Percentiles rank a stretch among this genome's conserved stretches.
Evolutionary conservation across 768 basidiomycete species (phyloP).

Genomic region (Pisolithus marmoratus): DNA sequence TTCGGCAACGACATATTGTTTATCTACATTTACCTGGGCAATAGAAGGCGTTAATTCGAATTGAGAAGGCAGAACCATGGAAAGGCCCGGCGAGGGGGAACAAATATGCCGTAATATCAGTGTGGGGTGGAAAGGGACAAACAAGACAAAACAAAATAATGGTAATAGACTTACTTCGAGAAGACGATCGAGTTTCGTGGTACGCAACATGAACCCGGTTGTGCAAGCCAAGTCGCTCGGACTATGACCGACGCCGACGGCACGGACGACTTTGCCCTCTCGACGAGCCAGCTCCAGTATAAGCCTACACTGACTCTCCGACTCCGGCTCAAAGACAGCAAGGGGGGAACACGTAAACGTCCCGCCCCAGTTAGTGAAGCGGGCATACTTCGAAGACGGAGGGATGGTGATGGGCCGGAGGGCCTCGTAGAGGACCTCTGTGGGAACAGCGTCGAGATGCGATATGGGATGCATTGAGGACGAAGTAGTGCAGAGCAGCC

Average conservation of each 20-base stretch:
- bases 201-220: slow-evolving; percentile 76
- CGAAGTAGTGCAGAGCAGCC: slow-evolving; percentile 33
- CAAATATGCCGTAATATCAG: background rate
- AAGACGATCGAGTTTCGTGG: slow-evolving; percentile 63
- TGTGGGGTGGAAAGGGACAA: slow-evolving; percentile 4
- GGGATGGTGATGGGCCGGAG: slow-evolving; percentile 54
- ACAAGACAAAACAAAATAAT: slow-evolving; percentile 13
- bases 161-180: slow-evolving; percentile 60
- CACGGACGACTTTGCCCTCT: slow-evolving; percentile 66
- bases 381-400: slow-evolving; percentile 29
- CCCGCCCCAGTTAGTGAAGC: slow-evolving; percentile 83
- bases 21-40: slow-evolving; percentile 62
- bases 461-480: slow-evolving; percentile 32
- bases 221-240: slow-evolving; percentile 94
- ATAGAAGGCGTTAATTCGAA: slow-evolving; percentile 1
- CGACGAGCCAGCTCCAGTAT: slow-evolving; percentile 78
- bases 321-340: slow-evolving; percentile 71
- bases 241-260: slow-evolving; percentile 87
- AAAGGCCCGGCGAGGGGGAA: background rate
- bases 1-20: slow-evolving; percentile 62
- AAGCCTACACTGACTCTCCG: slow-evolving; percentile 60
- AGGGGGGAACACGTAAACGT: slow-evolving; percentile 69
- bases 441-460: slow-evolving; percentile 35
- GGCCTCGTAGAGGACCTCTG: slow-evolving; percentile 43
- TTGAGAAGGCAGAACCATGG: background rate